phyloP scores from a whole-genome alignment of 2,329 filamentous ascomycete species.

The Exophiala alcalophila region DNA sequence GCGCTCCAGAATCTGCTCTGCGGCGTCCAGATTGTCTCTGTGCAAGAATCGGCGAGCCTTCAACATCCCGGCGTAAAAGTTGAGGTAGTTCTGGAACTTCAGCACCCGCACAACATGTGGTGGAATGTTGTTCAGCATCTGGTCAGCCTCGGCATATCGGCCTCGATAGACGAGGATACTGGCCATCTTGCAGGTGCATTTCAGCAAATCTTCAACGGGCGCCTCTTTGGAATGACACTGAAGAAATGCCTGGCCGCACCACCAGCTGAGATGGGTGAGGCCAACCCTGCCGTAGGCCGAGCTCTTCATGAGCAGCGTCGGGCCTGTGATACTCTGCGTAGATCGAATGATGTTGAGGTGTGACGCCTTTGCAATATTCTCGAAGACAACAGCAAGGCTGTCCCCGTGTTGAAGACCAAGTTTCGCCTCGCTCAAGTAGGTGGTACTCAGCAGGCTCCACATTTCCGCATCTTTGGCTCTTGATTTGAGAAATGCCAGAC shows the following conservation, averaged over 20 bases:
- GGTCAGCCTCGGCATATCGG: constrained; percentile 65
- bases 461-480: constrained; percentile 84
- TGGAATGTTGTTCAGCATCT: constrained; percentile 59
- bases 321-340: constrained; percentile 68
- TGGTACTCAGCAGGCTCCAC: constrained; percentile 79
- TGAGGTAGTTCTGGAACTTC: constrained; percentile 66
- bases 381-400: constrained; percentile 61
- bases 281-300: constrained; percentile 74
- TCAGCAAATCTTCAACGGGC: constrained; percentile 74
- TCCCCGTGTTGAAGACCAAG: constrained; percentile 67
- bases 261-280: constrained; percentile 53
- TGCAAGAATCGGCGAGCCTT: constrained; percentile 44
- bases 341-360: constrained; percentile 77
- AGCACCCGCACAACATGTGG: constrained; percentile 65
- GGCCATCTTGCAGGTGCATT: constrained; percentile 68
- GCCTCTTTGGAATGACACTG: constrained; percentile 64
- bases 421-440: constrained; percentile 81
- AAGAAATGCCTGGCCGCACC: constrained; percentile 69
- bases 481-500: constrained; percentile 74
- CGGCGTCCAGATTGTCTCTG: constrained; percentile 54
- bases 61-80: constrained; percentile 43
- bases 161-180: constrained; percentile 65
- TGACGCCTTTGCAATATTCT: constrained; percentile 77
- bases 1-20: constrained; percentile 56
- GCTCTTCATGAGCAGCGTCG: constrained; percentile 69